Percentiles rank a stretch among this genome's conserved stretches.
These are phyloP conservation scores for Elaeis guineensis DNA, from an alignment of 176 grass and related monocot species.

Conservation along the genomic window DNA sequence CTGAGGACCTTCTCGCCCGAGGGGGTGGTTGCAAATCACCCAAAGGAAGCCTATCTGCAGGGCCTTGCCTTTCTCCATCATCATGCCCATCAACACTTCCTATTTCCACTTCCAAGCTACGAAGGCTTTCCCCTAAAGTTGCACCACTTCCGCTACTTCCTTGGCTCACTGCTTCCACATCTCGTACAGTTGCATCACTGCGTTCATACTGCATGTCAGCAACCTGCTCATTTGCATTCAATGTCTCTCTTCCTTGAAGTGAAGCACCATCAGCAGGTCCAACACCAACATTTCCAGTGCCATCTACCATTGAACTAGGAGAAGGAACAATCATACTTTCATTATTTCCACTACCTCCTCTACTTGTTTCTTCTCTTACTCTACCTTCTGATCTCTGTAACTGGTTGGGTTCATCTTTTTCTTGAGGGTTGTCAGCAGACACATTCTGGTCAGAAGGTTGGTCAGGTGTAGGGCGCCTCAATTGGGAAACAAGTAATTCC, in stretches of 20 bases:
- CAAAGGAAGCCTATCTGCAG: slow-evolving; percentile 43
- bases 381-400: slow-evolving; percentile 45
- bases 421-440: slow-evolving; percentile 30
- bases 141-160: slow-evolving; percentile 97
- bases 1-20: slow-evolving; percentile 53
- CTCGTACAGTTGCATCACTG: slow-evolving; percentile 55
- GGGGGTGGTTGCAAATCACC: slow-evolving; percentile 48
- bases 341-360: slow-evolving; percentile 30
- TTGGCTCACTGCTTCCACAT: slow-evolving; percentile 91
- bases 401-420: slow-evolving; percentile 42
- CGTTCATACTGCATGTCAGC: slow-evolving; percentile 90
- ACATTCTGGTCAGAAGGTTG: slow-evolving; percentile 43
- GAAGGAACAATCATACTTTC: slow-evolving; percentile 33
- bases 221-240: slow-evolving; percentile 64
- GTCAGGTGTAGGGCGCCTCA: slow-evolving; percentile 59
- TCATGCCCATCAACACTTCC: slow-evolving; percentile 98
- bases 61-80: slow-evolving; percentile 70
- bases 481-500: slow-evolving; percentile 72
- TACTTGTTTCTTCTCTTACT: slow-evolving; percentile 40
- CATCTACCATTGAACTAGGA: slow-evolving; percentile 20
- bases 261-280: slow-evolving; percentile 33
- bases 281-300: slow-evolving; percentile 34
- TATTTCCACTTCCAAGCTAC: slow-evolving; percentile 97
- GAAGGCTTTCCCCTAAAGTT: slow-evolving; percentile 87
- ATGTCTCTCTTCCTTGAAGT: slow-evolving; percentile 44